phyloP scores from a whole-genome alignment of 2,329 filamentous ascomycete genomes.

The Fusarium hostae region DNA sequence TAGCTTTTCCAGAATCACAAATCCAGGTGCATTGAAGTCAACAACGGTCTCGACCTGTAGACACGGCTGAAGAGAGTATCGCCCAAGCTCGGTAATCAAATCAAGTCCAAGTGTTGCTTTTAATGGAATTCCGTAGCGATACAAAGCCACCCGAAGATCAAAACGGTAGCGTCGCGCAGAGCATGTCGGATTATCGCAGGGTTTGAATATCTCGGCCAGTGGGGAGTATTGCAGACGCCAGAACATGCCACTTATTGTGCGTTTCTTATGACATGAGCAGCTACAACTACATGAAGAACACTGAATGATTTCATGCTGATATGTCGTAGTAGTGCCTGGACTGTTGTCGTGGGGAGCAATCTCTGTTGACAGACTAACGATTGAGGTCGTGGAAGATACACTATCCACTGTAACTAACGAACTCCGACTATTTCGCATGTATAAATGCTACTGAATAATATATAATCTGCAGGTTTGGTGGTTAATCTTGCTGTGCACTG shows the following conservation, averaged over 20 bases:
- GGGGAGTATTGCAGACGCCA: constrained; percentile 13
- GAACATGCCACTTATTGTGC: background rate
- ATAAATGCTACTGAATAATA: background rate
- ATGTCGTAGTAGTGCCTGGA: fast-evolving
- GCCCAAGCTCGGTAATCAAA: background rate
- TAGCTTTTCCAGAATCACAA: background rate
- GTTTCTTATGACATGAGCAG: constrained; percentile 5
- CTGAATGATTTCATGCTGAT: background rate
- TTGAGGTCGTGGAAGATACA: background rate
- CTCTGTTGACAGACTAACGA: fast-evolving
- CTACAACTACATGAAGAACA: background rate
- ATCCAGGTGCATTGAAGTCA: background rate
- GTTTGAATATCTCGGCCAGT: background rate
- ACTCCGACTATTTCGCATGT: background rate
- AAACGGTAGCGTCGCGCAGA: background rate
- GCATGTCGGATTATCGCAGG: background rate
- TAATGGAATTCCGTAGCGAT: background rate
- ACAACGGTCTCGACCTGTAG: constrained; percentile 1
- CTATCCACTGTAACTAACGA: fast-evolving
- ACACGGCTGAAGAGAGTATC: background rate
- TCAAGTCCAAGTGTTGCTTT: background rate
- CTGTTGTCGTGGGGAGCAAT: fast-evolving
- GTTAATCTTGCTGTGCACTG: background rate
- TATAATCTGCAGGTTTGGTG: background rate
- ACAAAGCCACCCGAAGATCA: background rate